These are phyloP conservation scores for Candida nonsorbophila DNA, from an alignment of 805 yeast species.

Conservation along the genomic window DNA sequence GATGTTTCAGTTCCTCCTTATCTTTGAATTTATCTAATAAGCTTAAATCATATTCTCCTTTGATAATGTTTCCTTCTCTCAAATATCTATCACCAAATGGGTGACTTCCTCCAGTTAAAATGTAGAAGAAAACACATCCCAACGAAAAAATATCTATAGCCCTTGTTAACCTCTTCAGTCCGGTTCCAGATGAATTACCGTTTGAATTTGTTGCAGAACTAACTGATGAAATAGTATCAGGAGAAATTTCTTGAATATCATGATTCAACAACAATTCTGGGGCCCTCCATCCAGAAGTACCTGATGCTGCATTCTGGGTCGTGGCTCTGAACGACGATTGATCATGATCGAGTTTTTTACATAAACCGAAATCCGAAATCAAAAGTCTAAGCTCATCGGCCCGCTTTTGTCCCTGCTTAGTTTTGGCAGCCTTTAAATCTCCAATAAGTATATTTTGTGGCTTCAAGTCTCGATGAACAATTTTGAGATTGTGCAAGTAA, in stretches of 20 bases:
- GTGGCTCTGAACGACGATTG: constrained; percentile 93
- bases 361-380: constrained; percentile 93
- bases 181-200: constrained; percentile 4
- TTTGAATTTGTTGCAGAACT: constrained; percentile 8
- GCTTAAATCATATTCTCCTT: constrained; percentile 50
- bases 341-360: constrained; percentile 86
- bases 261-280: constrained; percentile 67
- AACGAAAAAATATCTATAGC: constrained; percentile 91
- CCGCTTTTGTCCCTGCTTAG: constrained; percentile 6
- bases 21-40: constrained; percentile 40
- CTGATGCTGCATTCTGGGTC: constrained; percentile 81
- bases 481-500: constrained; percentile 82
- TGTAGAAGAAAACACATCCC: constrained; percentile 91
- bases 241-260: constrained; percentile 33
- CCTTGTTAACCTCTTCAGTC: constrained; percentile 62
- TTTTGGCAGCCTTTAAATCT: constrained; percentile 40
- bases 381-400: constrained; percentile 53
- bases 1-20: constrained; percentile 61
- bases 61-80: constrained; percentile 84
- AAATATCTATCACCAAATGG: constrained; percentile 92
- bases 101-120: constrained; percentile 76
- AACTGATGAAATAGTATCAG: constrained; percentile 28
- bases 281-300: constrained; percentile 98
- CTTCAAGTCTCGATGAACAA: constrained; percentile 91
- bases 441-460: constrained; percentile 92